Base-by-base conservation (phyloP, 2,329 filamentous ascomycete genomes). In the Mycosphaerelloides madeirae region DNA sequence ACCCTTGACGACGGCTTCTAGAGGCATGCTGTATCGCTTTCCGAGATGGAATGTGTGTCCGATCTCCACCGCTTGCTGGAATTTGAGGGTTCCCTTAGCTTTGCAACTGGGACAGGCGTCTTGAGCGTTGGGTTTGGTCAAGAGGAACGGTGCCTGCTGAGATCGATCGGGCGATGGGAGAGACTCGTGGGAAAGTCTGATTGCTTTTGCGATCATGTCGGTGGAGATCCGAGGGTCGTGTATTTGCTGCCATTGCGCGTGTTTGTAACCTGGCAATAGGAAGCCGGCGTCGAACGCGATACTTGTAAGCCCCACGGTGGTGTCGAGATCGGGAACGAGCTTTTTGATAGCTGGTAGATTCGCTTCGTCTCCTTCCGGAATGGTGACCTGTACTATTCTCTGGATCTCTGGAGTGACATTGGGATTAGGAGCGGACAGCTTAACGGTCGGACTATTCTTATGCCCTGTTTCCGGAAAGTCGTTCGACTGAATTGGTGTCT, bases 21-120 rank as follows among this genome's bases (percentile, higher is more conserved):
- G 74, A 0, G 88, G 84, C 15, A 79, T 73, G 18, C 85, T 90
- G 69, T 98, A 98, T 22, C 90, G 80, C 1, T 87, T 90, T 9
- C 91, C 90, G 1, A 98, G 81, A 64, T 94, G 83, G 68, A 98
- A 98, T 0, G 93, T 97, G 66, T 98, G 93, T 1, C 88, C 93
- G 13, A 97, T 76, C 67, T 98, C 93, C 38, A 97, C 83, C 6
- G 89, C 87, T 50, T 78, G 83, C 45, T 84, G 77, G 2, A 85
- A 73, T 33, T 72, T 73, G 16, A 97, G 71, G 2, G 65, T 70
- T 0, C 85, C 85, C 4, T 36, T 22, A 0, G 72, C 59, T 0
- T 68, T 60, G 62, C 93, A 98, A 31, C 75, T 72, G 0, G 86
- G 80, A 58, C 93, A 98, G 9, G 66, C 56, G 59, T 94, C 87